Percentiles rank a stretch among this genome's conserved stretches.
Conservation (phyloP, 2,329 filamentous ascomycete genomes). For the Mycosphaerella sp. region DNA sequence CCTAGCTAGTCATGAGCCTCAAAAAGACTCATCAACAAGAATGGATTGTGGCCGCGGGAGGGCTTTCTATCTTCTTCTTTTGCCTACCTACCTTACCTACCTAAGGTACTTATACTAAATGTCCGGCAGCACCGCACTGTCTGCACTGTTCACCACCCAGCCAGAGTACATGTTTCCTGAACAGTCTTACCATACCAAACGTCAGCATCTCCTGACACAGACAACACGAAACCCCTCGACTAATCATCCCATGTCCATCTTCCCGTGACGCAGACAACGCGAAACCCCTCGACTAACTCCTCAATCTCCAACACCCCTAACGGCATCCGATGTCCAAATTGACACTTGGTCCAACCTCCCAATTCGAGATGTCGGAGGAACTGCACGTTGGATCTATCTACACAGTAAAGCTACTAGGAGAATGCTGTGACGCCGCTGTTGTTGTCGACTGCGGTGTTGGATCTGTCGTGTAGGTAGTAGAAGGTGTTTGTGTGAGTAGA, state of each 20-base stretch:
- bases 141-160: no score
- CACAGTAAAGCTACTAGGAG: constrained; percentile 17
- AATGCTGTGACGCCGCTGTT: neutral
- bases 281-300: neutral
- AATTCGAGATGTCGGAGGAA: constrained; percentile 18
- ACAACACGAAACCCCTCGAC: no score
- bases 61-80: no score
- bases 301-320: neutral
- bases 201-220: no score
- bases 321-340: constrained; percentile 22
- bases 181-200: no score
- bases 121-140: no score
- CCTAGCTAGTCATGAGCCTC: no score
- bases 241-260: neutral
- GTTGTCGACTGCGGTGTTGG: neutral
- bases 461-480: constrained; percentile 22
- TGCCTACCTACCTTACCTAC: no score
- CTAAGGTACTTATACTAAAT: no score
- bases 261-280: neutral
- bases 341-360: constrained; percentile 23
- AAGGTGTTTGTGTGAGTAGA: constrained; percentile 27
- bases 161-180: no score
- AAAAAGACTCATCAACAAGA: no score
- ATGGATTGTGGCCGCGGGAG: no score
- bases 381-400: constrained; percentile 20